A percentile compares a stretch with the other conserved stretches of the same genome.
phyloP scores from a whole-genome alignment of 352 stramenopile genomes.

The Phytophthora pinifolia region DNA sequence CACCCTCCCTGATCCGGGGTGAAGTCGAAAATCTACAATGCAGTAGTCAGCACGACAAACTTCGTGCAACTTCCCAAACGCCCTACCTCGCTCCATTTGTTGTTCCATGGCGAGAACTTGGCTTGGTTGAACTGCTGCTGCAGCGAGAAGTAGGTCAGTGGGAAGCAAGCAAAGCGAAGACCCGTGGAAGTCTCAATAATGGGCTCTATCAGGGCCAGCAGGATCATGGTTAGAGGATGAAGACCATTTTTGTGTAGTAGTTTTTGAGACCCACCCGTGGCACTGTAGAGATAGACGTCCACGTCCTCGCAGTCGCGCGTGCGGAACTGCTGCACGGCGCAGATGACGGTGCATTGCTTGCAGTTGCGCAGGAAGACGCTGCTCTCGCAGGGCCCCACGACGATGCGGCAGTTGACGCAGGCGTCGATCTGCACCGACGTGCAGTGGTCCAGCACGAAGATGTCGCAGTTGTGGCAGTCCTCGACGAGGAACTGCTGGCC shows the following conservation, averaged over 20 bases:
- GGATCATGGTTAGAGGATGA: slow-evolving; percentile 1
- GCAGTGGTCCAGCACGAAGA: slow-evolving; percentile 79
- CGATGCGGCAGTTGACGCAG: slow-evolving; percentile 68
- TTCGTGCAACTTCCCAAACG: neutral
- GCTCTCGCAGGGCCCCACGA: slow-evolving; percentile 65
- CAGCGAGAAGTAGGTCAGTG: slow-evolving; percentile 67
- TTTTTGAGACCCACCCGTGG: slow-evolving; percentile 38
- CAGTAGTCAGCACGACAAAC: neutral
- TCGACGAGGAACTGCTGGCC: slow-evolving; percentile 85
- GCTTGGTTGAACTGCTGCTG: slow-evolving; percentile 64
- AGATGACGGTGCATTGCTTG: slow-evolving; percentile 61
- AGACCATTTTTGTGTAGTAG: neutral
- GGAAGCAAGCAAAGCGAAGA: slow-evolving; percentile 66
- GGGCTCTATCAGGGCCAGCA: slow-evolving; percentile 37
- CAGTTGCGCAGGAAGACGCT: slow-evolving; percentile 77
- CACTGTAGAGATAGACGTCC: slow-evolving; percentile 66
- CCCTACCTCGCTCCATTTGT: slow-evolving; percentile 77
- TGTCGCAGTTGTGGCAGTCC: slow-evolving; percentile 67
- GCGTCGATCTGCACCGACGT: slow-evolving; percentile 78
- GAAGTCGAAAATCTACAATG: slow-evolving; percentile 67
- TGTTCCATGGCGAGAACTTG: slow-evolving; percentile 82
- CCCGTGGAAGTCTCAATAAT: slow-evolving; percentile 68
- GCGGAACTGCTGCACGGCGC: slow-evolving; percentile 73
- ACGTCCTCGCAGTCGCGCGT: slow-evolving; percentile 63
- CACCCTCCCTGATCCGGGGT: slow-evolving; percentile 55